Conservation (phyloP, 192 early-diverging fungal species). For the Paraglomus brasilianum region DNA sequence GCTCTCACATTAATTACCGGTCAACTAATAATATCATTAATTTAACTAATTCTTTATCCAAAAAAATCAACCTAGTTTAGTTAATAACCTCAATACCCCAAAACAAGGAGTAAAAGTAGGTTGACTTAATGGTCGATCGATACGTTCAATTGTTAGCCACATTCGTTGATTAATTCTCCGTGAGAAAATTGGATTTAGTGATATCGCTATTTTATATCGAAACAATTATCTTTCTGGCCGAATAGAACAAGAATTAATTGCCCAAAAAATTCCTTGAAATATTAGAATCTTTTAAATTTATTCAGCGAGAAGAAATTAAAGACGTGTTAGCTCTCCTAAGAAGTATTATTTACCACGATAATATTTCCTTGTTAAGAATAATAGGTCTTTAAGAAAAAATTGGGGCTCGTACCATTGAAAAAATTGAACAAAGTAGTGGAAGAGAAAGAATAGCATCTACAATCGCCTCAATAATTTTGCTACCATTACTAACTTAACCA, state of each 20-base stretch:
- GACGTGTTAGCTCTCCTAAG: constrained; percentile 2
- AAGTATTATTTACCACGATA: constrained; percentile 9
- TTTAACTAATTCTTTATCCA: constrained; percentile 21
- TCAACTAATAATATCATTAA: not conserved
- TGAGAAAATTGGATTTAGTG: not conserved
- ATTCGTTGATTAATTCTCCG: not conserved
- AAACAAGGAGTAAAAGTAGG: constrained; percentile 6
- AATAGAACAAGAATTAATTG: constrained; percentile 10
- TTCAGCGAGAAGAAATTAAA: constrained; percentile 26
- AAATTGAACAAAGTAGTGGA: constrained; percentile 16
- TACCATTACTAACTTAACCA: constrained; percentile 1
- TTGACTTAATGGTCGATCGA: not conserved
- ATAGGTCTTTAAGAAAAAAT: constrained; percentile 14
- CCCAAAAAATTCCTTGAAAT: constrained; percentile 24
- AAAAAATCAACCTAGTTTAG: constrained; percentile 22
- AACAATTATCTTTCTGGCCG: constrained; percentile 26
- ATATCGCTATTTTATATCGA: constrained; percentile 17
- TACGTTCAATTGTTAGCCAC: not conserved
- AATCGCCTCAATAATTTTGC: constrained; percentile 16
- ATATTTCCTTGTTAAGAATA: constrained; percentile 1
- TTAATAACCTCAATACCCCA: constrained; percentile 5
- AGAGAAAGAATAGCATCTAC: constrained; percentile 3
- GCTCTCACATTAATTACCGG: too few relatives aligned
- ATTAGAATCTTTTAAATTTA: constrained; percentile 19
- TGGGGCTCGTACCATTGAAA: constrained; percentile 9